Evolutionary conservation across 495 filamentous ascomycete genomes (phyloP).

Genomic region (Penicillium flavigenum): DNA sequence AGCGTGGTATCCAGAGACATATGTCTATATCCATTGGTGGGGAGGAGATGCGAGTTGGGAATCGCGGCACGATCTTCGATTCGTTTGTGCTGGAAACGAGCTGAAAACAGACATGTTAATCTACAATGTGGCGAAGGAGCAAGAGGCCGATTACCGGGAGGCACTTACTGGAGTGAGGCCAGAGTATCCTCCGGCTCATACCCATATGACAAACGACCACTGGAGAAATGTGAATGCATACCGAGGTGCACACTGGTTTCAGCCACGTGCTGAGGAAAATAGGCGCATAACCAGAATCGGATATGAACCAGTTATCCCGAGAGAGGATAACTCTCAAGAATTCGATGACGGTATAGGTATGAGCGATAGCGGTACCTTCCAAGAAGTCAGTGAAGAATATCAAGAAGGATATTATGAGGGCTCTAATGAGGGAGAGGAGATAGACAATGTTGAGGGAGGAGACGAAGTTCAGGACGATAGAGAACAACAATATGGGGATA

Average conservation of each 20-base stretch:
- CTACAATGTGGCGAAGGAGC: conserved; percentile 3
- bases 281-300: background rate
- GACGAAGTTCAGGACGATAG: background rate
- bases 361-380: background rate
- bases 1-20: conserved; percentile 2
- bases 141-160: background rate
- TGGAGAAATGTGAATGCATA: conserved; percentile 1
- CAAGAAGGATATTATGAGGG: conserved; percentile 1
- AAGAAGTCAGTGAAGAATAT: background rate
- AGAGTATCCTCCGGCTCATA: background rate
- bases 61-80: background rate
- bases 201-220: background rate
- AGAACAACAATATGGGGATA: too few relatives aligned
- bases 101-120: conserved; percentile 3
- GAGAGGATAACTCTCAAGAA: background rate
- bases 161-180: conserved; percentile 1
- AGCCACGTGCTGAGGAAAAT: conserved; percentile 1
- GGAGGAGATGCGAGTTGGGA: background rate
- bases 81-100: background rate
- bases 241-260: conserved; percentile 1
- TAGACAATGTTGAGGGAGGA: background rate
- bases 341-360: background rate
- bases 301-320: background rate
- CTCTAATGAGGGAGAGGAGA: background rate
- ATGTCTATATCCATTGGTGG: conserved; percentile 1